Conservation (phyloP, 768 basidiomycete genomes). For the Podaxis sp. region DNA sequence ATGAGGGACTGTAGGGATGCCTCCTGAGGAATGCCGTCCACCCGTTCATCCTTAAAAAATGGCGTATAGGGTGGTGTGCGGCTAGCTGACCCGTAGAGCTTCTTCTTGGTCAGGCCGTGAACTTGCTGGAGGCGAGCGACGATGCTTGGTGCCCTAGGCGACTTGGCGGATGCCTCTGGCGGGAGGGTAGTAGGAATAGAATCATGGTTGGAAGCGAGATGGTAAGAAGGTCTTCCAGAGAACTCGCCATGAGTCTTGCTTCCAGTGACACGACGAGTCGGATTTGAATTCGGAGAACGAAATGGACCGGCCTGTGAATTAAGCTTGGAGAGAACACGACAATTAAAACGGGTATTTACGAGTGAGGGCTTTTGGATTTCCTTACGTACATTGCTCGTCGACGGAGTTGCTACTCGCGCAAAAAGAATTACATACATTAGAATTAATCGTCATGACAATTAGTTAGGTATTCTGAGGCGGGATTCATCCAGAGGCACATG, state of each 20-base stretch:
- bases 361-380: background rate
- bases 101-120: slow-evolving; percentile 71
- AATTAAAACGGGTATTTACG: background rate
- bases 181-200: background rate
- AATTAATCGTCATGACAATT: slow-evolving; percentile 12
- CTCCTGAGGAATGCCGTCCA: slow-evolving; percentile 20
- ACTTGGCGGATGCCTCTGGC: background rate
- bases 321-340: background rate
- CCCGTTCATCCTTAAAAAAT: slow-evolving; percentile 53
- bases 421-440: slow-evolving; percentile 9
- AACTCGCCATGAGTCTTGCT: background rate
- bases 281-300: slow-evolving; percentile 7
- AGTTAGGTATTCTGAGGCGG: slow-evolving; percentile 4
- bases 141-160: slow-evolving; percentile 40
- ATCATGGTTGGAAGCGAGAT: background rate
- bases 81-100: slow-evolving; percentile 44
- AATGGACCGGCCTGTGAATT: slow-evolving; percentile 15
- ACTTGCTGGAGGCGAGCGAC: slow-evolving; percentile 64
- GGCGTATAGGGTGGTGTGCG: slow-evolving; percentile 45
- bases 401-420: slow-evolving; percentile 3
- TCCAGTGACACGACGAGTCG: background rate
- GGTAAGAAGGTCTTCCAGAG: slow-evolving; percentile 3
- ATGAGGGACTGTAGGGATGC: slow-evolving; percentile 30
- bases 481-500: background rate
- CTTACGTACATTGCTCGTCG: slow-evolving; percentile 14